Evolutionary conservation across 352 stramenopile genomes (phyloP), one percentile per base, ranked within the genome.

Genomic region (Pythium utonaiense): DNA sequence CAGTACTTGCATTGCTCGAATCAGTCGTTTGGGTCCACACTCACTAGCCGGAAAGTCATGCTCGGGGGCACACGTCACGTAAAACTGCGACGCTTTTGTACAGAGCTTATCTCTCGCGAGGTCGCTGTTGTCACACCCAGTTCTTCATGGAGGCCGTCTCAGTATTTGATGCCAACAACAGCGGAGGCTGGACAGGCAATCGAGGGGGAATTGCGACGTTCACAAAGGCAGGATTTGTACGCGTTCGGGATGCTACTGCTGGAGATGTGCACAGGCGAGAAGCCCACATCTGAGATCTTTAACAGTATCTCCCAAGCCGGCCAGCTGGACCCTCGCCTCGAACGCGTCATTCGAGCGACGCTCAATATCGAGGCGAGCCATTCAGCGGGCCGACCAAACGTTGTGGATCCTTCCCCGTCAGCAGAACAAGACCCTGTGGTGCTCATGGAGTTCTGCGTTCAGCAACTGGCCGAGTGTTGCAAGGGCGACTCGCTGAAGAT

Each of bases 31-130:
- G 74, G 76, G 7, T 64, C 66, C 14, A 78, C 67, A 22, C 67
- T 91, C 21, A 88, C 80, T n/a, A 93, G 83, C 66, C 71, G 73
- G 16, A 86, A 86, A 52, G 79, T 91, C 14, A 79, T 90, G 69
- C 41, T 93, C 21, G 57, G 71, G 12, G 60, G 74, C 27, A 31
- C 25, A 7, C 61, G 62, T 2, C 41, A 62, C 3, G 53, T 89
- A 42, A 89, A 88, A 44, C 28, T 91, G 3, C 68, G 80, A 19
- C 76, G 73, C 28, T 87, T 86, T 68, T 71, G 77, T 17, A 38
- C 70, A 3, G 76, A 90, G 55, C 50, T 75, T 36, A 42, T 77
- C 21, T 65, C 56, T 5, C 49, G 59, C 9, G 69, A 73, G 36
- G 64, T 62, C 59, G 63, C 55, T 8, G n/a, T 31, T 16, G 21